Base-by-base conservation (phyloP, 169 alveolate genomes). In the Perkinsus olseni region DNA sequence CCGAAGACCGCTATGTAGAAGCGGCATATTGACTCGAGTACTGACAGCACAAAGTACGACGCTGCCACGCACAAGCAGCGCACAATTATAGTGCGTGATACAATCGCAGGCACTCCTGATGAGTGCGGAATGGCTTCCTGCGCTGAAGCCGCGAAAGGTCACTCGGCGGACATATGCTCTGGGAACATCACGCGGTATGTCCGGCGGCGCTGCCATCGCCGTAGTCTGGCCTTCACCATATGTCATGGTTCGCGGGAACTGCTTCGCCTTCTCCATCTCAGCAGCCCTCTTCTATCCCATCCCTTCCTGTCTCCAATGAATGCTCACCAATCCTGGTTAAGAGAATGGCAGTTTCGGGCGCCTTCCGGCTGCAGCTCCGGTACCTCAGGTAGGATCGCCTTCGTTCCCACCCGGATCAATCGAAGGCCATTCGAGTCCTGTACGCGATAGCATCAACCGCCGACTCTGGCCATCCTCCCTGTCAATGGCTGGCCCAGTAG, bases 401-500 rank as follows among this genome's bases (percentile, higher is more conserved):
- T 74, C 0, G 97, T 96, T 36, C 93, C 96, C 39, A 94, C n/a
- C 74, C 11, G 95, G 92, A 93, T 96, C 97, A 31, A 94, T n/a
- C 92, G 93, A 96, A 96, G 11, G 97, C 97, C 91, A 96, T 92
- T 20, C 97, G 94, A 40, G 96, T 94, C 38, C 98, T 95, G 48
- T 97, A 93, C 6, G 97, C 98, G 93, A 96, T 92, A 21, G 96
- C 95, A 93, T 96, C 98, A n/a, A 95, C 94, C 62, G 96, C 95
- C 39, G 97, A 95, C 91, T 95, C 93, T 38, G n/a, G 97, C 98
- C 92, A 95, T 93, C n/a, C 92, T 96, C 98, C 17, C 38, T 96
- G 31, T 62, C 82, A 62, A 62, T 24, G 1, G n/a, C n/a, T 24
- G 1, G 82, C 82, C 82, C 82, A 62, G 31, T 6, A 24, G 8